These are phyloP conservation scores for Apophysomyces elegans DNA, from an alignment of 371 early-diverging fungal genomes.

Conservation along the genomic window DNA sequence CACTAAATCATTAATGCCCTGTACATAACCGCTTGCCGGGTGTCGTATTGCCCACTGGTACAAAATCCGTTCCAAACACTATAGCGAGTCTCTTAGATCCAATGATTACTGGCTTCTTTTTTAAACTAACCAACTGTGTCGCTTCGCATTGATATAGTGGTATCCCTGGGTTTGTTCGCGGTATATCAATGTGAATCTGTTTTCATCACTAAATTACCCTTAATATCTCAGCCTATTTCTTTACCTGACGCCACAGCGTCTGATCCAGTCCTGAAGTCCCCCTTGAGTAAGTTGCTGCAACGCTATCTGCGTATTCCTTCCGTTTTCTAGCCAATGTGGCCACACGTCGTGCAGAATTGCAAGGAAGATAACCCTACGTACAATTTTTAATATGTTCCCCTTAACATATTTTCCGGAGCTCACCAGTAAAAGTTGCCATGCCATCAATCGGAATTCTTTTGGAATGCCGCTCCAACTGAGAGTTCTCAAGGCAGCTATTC, in stretches of 20 bases:
- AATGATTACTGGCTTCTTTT: not conserved
- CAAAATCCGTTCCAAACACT: slow-evolving; percentile 89
- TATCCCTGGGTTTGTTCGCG: slow-evolving; percentile 86
- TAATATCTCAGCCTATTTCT: not conserved
- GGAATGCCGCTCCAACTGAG: slow-evolving; percentile 95
- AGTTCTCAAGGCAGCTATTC: slow-evolving; percentile 65
- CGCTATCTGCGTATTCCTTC: slow-evolving; percentile 88
- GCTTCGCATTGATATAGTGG: slow-evolving; percentile 80
- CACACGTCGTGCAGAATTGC: slow-evolving; percentile 81
- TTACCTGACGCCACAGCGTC: slow-evolving; percentile 87
- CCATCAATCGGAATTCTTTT: slow-evolving; percentile 77
- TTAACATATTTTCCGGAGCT: slow-evolving; percentile 1
- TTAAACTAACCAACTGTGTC: slow-evolving; percentile 73
- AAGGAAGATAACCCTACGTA: slow-evolving; percentile 82
- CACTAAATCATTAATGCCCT: slow-evolving; percentile 98
- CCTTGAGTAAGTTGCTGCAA: slow-evolving; percentile 76
- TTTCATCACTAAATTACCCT: not conserved
- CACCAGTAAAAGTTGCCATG: slow-evolving; percentile 92
- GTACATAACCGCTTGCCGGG: slow-evolving; percentile 98
- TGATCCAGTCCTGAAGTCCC: slow-evolving; percentile 85
- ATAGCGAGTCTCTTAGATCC: not conserved
- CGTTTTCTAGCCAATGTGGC: slow-evolving; percentile 85
- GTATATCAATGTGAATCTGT: slow-evolving; percentile 92
- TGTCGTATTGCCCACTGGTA: slow-evolving; percentile 98
- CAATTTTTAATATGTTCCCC: not conserved